Evolutionary conservation across 2,329 filamentous ascomycete species (phyloP).

Genomic region (Aureobasidium namibiae): DNA sequence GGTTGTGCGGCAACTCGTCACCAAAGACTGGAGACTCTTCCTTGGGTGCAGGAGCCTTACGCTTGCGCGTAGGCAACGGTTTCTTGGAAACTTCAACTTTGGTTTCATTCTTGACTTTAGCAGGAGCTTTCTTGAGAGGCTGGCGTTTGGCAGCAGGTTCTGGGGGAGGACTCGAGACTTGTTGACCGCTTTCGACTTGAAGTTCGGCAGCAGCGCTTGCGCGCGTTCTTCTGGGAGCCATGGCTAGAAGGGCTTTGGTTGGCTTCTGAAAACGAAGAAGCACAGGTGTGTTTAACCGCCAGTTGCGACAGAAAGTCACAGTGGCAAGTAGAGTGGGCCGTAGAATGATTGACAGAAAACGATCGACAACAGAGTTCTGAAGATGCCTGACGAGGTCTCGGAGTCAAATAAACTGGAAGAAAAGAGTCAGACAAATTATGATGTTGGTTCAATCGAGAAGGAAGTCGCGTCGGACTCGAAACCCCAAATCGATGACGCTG

Average conservation of each 20-base stretch:
- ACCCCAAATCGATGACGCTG: slow-evolving; percentile 2
- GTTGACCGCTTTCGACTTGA: slow-evolving; percentile 22
- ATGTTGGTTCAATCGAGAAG: neutral
- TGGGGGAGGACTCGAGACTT: slow-evolving; percentile 38
- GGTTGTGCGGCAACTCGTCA: slow-evolving; percentile 49
- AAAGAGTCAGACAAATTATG: neutral
- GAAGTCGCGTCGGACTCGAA: neutral
- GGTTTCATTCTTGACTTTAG: slow-evolving; percentile 18
- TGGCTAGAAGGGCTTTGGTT: neutral
- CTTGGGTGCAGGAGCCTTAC: slow-evolving; percentile 24
- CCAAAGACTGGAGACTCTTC: slow-evolving; percentile 22
- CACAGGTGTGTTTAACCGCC: neutral
- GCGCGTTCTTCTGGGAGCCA: slow-evolving; percentile 16
- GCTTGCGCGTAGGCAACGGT: slow-evolving; percentile 26
- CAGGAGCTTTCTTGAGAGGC: slow-evolving; percentile 16
- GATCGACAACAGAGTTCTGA: neutral
- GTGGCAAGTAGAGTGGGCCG: neutral
- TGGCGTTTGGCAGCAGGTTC: slow-evolving; percentile 21
- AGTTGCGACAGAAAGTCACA: slow-evolving; percentile 2
- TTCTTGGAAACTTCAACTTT: neutral
- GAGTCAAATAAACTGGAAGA: neutral
- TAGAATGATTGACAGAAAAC: neutral
- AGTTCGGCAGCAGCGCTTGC: slow-evolving; percentile 13
- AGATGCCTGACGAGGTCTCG: neutral
- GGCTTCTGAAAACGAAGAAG: neutral